A percentile compares a stretch with the other conserved stretches of the same genome.
Conservation (phyloP, 805 yeast species). For the Ogataea corticis region DNA sequence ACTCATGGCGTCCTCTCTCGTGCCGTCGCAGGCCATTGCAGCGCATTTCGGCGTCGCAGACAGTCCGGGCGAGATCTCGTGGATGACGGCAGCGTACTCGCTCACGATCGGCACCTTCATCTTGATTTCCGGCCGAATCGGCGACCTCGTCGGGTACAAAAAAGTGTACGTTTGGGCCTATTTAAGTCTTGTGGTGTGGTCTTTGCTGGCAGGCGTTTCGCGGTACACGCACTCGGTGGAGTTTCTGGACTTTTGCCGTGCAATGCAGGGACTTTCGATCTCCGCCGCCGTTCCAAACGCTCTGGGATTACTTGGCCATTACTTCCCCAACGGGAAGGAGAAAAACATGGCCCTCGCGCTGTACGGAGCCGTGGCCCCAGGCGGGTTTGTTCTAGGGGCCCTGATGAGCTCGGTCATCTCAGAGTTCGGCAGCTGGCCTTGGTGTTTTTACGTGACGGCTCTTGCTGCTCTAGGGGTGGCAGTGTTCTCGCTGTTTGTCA, state of each 20-base stretch:
- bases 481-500: constrained; percentile 34
- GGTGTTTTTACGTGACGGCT: constrained; percentile 54
- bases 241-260: constrained; percentile 56
- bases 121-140: constrained; percentile 64
- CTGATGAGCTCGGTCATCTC: constrained; percentile 50
- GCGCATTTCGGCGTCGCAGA: constrained; percentile 28
- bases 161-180: constrained; percentile 55
- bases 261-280: constrained; percentile 65
- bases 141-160: constrained; percentile 71
- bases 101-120: constrained; percentile 74
- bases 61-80: constrained; percentile 41
- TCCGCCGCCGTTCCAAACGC: constrained; percentile 62
- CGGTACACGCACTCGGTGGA: constrained; percentile 47
- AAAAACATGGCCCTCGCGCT: constrained; percentile 56
- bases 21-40: constrained; percentile 32
- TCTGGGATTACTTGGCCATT: constrained; percentile 53
- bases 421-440: constrained; percentile 56
- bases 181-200: constrained; percentile 55
- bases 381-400: constrained; percentile 59
- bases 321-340: constrained; percentile 46
- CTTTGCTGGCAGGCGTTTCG: constrained; percentile 59
- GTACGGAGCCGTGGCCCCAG: constrained; percentile 63
- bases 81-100: constrained; percentile 76
- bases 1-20: constrained; percentile 34
- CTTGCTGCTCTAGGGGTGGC: constrained; percentile 40